phyloP scores from a whole-genome alignment of 352 stramenopile genomes.

The Globisporangium recalcitrans region DNA sequence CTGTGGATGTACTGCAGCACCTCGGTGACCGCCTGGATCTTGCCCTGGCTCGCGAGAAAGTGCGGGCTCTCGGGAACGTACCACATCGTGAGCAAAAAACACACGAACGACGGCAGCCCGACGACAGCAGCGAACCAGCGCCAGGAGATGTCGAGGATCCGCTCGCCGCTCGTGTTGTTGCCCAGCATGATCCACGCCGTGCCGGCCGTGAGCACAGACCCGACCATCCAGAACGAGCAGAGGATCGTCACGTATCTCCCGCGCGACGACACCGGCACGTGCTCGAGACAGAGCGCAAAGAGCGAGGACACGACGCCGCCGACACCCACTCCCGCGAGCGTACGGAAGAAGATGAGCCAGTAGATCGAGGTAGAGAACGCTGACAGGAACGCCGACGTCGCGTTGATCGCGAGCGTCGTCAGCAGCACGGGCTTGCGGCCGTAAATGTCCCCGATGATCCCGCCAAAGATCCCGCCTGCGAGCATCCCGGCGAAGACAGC shows the following conservation, averaged over 20 bases:
- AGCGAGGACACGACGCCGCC: conserved; percentile 83
- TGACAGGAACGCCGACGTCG: conserved; percentile 65
- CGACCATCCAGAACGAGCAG: conserved; percentile 91
- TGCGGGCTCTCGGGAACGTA: conserved; percentile 84
- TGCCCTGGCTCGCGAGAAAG: conserved; percentile 64
- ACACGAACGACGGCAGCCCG: conserved; percentile 65
- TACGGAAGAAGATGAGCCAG: conserved; percentile 76
- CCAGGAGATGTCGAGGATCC: conserved; percentile 75
- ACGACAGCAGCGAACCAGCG: conserved; percentile 76
- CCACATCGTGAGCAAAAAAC: conserved; percentile 50
- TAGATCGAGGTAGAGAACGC: conserved; percentile 62
- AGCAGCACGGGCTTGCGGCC: conserved; percentile 77
- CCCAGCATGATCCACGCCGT: conserved; percentile 85
- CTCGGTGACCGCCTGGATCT: conserved; percentile 38
- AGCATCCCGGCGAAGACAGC: conserved; percentile 90
- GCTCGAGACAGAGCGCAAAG: conserved; percentile 84
- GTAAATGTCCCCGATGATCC: conserved; percentile 72
- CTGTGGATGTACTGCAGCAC: conserved; percentile 66
- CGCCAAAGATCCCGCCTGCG: conserved; percentile 65
- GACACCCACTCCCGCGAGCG: conserved; percentile 63
- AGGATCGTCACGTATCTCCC: conserved; percentile 84
- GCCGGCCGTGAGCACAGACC: conserved; percentile 70
- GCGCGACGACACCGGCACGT: conserved; percentile 62
- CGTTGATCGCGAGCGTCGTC: conserved; percentile 77
- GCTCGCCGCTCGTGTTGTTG: conserved; percentile 48